Base-by-base conservation (phyloP, 192 early-diverging fungal species). In the Diversispora eburnea region DNA sequence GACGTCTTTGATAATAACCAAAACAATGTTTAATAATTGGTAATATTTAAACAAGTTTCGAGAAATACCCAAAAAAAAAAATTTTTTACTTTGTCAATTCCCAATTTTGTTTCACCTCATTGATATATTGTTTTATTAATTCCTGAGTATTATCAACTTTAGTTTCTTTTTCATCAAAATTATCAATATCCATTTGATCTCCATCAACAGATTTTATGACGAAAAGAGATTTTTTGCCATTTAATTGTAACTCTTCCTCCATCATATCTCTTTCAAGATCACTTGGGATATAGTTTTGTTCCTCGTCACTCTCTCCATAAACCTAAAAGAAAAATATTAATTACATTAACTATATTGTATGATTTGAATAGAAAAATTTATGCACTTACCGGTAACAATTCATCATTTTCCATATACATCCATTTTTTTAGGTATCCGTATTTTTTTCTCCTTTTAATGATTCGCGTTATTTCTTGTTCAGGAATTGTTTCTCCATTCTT, bases 281-380 rank as follows among this genome's bases (percentile, higher is more conserved):
- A 63, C 42, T 63, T 8, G 61, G 4, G n/a, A 63, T 5, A 43
- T 63, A 63, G 19, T 63, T 45, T 19, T n/a, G 8, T n/a, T 63
- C 61, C 17, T 63, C 61, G n/a, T 63, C 61, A 63, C 61, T 63
- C 9, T 63, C 42, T 19, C 61, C 61, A n/a, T 63, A 63, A 7
- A 63, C 61, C 61, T 63, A 33, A 33, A 33, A 33, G 25, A 33
- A 33, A 33, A 33, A 33, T 33, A 33, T 33, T 33, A 33, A 33
- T 33, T 33, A 33, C 25, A 33, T 33, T 33, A 33, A 33, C 25
- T 33, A 33, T 33, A 33, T 15, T 17, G 9, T 33, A 39, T 15
- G 13, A 45, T 17, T 13, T 39, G 3, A n/a, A 63, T 43, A 63
- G 17, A 45, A 43, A 61, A 12, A 61, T 1, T 2, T 39, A 3